Evolutionary conservation across 108 stramenopile species (phyloP), one percentile per base, ranked within the genome.

Genomic region (Fistulifera solaris): DNA sequence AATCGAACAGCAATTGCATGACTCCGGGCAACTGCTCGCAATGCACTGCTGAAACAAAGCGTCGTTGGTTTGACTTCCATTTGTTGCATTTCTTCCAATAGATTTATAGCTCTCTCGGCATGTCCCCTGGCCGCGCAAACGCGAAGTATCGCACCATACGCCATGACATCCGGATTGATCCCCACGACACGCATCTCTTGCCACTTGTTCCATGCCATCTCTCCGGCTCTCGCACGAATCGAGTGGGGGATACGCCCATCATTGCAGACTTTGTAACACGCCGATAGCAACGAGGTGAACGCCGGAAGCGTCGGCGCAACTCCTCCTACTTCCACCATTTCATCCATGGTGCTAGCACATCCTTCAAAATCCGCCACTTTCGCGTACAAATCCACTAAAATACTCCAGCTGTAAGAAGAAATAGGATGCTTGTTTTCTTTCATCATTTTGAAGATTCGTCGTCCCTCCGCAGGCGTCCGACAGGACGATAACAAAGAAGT

Each of bases 181-280:
- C 79, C 75, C 40, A 80, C 76, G 52, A 91, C 77, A 21, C 79
- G 62, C 83, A 91, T 77, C 68, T 91, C 83, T 62, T 83, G 80
- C 85, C 85, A 91, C 26, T 78, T 59, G 18, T 71, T 55, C 89
- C 89, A 91, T 3, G 76, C 83, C 13, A 80, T 47, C 25, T 81
- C 69, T 14, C 75, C 74, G 15, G 89, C 89, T 50, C 81, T 71
- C 17, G 81, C 73, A 55, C 86, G 74, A 48, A 87, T 68, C 14
- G 71, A 50, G 42, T 75, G 85, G 15, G 86, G 73, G 21, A 87
- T 72, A 19, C 76, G 67, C n/a, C 71, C 65, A 40, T 81, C 63
- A 40, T 72, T 72, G 25, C 86, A 70, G 1, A 85, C 76, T 48
- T 87, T 85, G 70, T 85, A 74, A 61, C 89, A 91, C 1, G 80